These are phyloP conservation scores for Phytophthora pinifolia DNA, from an alignment of 352 stramenopile genomes.

Conservation along the genomic window DNA sequence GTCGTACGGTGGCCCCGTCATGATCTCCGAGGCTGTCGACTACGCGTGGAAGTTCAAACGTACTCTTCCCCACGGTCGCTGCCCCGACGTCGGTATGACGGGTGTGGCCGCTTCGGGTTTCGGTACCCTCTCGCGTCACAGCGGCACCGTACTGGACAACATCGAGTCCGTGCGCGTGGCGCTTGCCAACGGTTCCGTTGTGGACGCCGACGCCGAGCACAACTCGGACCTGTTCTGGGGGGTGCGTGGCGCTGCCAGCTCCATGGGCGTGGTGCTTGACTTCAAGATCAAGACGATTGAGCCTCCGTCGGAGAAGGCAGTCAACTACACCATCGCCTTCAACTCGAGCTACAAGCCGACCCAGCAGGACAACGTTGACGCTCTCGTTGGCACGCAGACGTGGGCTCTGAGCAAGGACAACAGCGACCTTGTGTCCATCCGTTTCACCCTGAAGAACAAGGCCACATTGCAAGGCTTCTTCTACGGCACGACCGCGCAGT, in stretches of 20 bases:
- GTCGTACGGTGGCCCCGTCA: constrained; percentile 30
- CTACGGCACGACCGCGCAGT: constrained; percentile 9
- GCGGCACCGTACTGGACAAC: constrained; percentile 30
- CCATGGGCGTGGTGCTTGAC: constrained; percentile 24
- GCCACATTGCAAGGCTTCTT: constrained; percentile 21
- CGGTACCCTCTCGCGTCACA: constrained; percentile 22
- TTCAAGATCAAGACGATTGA: constrained; percentile 27
- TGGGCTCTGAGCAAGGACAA: constrained; percentile 28
- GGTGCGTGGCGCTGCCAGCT: constrained; percentile 27
- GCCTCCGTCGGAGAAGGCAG: constrained; percentile 12
- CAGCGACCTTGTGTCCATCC: constrained; percentile 29
- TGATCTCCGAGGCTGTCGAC: constrained; percentile 28
- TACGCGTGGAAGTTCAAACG: constrained; percentile 23
- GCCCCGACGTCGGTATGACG: constrained; percentile 31
- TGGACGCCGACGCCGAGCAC: constrained; percentile 18
- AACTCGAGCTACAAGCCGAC: constrained; percentile 16
- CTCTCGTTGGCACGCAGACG: constrained; percentile 22
- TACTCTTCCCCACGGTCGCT: constrained; percentile 27
- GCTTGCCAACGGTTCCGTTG: constrained; percentile 26
- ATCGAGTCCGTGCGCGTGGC: constrained; percentile 25
- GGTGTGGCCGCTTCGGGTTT: constrained; percentile 27
- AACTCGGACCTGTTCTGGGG: constrained; percentile 31
- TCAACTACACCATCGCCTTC: constrained; percentile 25
- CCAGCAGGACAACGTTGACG: constrained; percentile 27
- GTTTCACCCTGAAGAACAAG: constrained; percentile 22